Base-by-base conservation (phyloP, 2,329 filamentous ascomycete species). In the Colletotrichum sp. region DNA sequence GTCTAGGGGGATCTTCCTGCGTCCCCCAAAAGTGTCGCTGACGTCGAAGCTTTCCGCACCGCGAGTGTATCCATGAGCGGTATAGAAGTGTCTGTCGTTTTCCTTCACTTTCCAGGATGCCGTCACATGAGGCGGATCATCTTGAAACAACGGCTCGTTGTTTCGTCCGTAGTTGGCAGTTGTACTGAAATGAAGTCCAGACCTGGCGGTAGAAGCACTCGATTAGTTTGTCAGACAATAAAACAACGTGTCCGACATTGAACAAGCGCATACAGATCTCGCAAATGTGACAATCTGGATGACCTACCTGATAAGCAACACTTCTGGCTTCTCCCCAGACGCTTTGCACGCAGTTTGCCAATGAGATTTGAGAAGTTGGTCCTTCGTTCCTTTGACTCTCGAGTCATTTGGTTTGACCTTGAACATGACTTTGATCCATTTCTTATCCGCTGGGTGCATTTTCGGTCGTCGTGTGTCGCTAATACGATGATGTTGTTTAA, bases 181-280 rank as follows among this genome's bases (percentile, higher is more conserved):
- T 4, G 39, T n/a, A n/a, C 5, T n/a, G 5, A 3, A 3, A n/a
- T 49, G 39, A 10, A 44, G 39, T n/a, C 18, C 39, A n/a, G 39
- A 6, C 3, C 39, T 44, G 1, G 18, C 18, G 9, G 5, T 12
- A 5, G 10, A 6, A 49, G 3, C 3, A 7, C 18, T 5, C 39
- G 2, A n/a, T 49, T n/a, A 49, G 18, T 9, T 49, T 49, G 18
- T 6, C 9, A 7, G 0, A 7, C 8, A n/a, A 49, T n/a, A n/a
- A 6, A 0, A n/a, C 0, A n/a, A 49, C 18, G 5, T n/a, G 3
- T 6, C 18, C 39, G 16, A 4, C 0, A 44, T 2, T 12, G 39
- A 44, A n/a, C 39, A 44, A n/a, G 18, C 6, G 28, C 8, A 30
- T 30, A 3, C 1, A n/a, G 18, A 3, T 12, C 28, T 44, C 8